These are phyloP conservation scores for Pseudoperonospora humuli DNA, from an alignment of 352 stramenopile genomes.

Conservation along the genomic window DNA sequence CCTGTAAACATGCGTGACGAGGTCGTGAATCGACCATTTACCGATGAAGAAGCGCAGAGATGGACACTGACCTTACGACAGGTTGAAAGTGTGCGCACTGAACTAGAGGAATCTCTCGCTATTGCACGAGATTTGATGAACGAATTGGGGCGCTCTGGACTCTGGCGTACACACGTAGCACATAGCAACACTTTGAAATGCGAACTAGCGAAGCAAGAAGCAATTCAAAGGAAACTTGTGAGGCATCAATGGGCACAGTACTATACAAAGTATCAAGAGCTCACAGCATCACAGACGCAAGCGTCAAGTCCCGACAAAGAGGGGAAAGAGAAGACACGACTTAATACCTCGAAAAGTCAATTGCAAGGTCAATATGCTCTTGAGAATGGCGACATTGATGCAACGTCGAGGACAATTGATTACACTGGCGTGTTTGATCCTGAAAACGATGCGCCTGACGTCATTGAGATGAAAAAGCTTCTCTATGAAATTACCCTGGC, in stretches of 20 bases:
- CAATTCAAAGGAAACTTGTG: constrained; percentile 49
- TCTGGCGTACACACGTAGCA: constrained; percentile 55
- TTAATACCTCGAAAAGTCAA: constrained; percentile 1
- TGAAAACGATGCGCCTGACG: constrained; percentile 35
- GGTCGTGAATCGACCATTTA: constrained; percentile 29
- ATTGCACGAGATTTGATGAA: constrained; percentile 49
- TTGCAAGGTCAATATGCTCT: constrained; percentile 8
- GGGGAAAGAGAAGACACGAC: not conserved
- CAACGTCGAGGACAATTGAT: constrained; percentile 18
- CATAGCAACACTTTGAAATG: constrained; percentile 55
- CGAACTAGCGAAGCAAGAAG: constrained; percentile 42
- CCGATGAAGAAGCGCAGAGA: constrained; percentile 20
- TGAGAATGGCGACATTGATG: not conserved
- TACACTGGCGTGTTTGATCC: constrained; percentile 29
- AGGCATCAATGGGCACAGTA: constrained; percentile 53
- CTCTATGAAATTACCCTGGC: constrained; percentile 51
- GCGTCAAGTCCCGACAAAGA: not conserved
- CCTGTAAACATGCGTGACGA: constrained; percentile 37
- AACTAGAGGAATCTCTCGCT: constrained; percentile 43
- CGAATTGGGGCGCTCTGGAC: constrained; percentile 42
- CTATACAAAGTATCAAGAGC: constrained; percentile 39
- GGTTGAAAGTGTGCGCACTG: constrained; percentile 20
- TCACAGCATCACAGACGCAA: constrained; percentile 2
- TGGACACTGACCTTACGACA: constrained; percentile 23
- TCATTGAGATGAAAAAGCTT: constrained; percentile 70